Percentiles rank a stretch among this genome's conserved stretches.
phyloP scores from a whole-genome alignment of 2,329 filamentous ascomycete species.

The Penicillium thymicola region DNA sequence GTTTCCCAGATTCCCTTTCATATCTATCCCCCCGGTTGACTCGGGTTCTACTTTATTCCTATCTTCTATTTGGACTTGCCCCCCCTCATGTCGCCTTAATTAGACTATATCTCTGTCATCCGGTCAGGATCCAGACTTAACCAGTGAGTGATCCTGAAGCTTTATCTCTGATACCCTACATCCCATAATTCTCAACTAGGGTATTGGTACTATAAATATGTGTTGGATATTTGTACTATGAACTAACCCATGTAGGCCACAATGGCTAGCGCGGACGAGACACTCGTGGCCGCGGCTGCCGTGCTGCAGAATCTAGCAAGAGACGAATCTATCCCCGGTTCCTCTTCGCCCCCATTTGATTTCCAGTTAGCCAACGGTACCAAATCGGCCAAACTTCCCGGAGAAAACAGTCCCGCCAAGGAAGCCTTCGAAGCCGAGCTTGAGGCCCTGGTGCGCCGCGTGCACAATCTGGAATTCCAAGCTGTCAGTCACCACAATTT shows the following conservation, averaged over 20 bases:
- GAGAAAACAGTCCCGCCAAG: conserved; percentile 72
- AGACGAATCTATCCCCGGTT: conserved; percentile 35
- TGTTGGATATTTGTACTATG: neutral
- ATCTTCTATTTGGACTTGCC: neutral
- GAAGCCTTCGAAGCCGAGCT: conserved; percentile 77
- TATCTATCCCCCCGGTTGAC: conserved; percentile 12
- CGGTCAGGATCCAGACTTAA: conserved; percentile 28
- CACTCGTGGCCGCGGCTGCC: conserved; percentile 46
- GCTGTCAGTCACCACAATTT: conserved; percentile 54
- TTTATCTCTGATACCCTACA: neutral
- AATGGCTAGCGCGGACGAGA: conserved; percentile 49
- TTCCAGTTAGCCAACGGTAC: conserved; percentile 48
- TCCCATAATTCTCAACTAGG: neutral
- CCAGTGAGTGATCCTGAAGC: conserved; percentile 22
- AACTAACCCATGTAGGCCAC: conserved; percentile 32
- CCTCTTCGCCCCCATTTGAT: conserved; percentile 35
- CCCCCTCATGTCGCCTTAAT: conserved; percentile 32
- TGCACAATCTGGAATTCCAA: conserved; percentile 79
- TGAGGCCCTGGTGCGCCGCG: conserved; percentile 69
- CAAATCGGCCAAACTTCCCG: conserved; percentile 68
- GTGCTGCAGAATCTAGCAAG: conserved; percentile 47
- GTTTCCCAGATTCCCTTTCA: conserved; percentile 9
- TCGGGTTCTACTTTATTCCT: conserved; percentile 8
- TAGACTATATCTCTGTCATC: conserved; percentile 20
- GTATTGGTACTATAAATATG: neutral